These are phyloP conservation scores for Blastobotrys attinorum DNA, from an alignment of 805 yeast species.

Conservation along the genomic window DNA sequence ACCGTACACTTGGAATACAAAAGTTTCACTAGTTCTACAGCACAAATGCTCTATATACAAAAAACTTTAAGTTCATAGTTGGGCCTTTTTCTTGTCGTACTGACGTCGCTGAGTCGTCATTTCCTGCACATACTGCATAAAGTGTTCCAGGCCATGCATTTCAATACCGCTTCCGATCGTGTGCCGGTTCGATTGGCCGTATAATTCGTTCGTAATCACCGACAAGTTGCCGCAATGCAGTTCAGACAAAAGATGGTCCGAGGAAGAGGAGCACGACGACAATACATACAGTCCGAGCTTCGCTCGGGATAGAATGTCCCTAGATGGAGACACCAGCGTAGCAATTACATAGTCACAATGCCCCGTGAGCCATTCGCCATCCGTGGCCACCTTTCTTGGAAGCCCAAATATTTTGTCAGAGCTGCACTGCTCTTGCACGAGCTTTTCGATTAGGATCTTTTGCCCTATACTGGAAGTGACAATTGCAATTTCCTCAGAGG, in stretches of 20 bases:
- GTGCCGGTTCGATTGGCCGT: slow-evolving; percentile 12
- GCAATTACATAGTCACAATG: slow-evolving; percentile 1
- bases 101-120: slow-evolving; percentile 23
- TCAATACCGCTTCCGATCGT: slow-evolving; percentile 8
- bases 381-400: not conserved
- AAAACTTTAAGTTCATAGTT: not conserved
- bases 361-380: not conserved
- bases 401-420: not conserved
- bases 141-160: slow-evolving; percentile 27
- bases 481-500: slow-evolving; percentile 33
- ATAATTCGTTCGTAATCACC: slow-evolving; percentile 28
- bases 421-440: slow-evolving; percentile 19
- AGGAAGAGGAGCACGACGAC: no score
- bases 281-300: not conserved
- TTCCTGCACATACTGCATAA: slow-evolving; percentile 28
- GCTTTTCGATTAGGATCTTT: slow-evolving; percentile 35
- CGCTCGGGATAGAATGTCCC: not conserved
- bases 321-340: not conserved
- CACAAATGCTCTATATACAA: not conserved
- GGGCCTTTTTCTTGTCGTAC: slow-evolving; percentile 16
- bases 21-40: not conserved
- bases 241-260: no score
- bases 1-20: no score
- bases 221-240: not conserved
- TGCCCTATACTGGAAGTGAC: slow-evolving; percentile 37